A percentile compares a stretch with the other conserved stretches of the same genome.
Evolutionary conservation across 768 basidiomycete genomes (phyloP).

Genomic region (Lyophyllum atratum): DNA sequence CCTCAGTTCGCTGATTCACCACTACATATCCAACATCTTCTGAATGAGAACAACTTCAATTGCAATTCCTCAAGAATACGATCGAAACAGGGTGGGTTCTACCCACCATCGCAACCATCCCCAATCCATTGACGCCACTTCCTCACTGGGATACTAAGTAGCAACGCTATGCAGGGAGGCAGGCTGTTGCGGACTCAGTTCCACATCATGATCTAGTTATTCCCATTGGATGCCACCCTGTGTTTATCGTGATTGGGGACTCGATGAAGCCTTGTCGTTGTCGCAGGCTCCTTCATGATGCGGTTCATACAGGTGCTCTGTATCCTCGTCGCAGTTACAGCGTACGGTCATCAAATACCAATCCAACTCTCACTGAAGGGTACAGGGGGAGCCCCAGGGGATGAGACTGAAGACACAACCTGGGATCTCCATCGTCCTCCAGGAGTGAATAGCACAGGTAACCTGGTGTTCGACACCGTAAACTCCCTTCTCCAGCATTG

Average conservation of each 20-base stretch:
- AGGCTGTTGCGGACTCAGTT: no score
- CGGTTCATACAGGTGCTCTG: background rate
- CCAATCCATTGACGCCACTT: no score
- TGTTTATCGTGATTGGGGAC: background rate
- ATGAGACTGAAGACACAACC: conserved; percentile 9
- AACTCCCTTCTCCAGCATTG: conserved; percentile 37
- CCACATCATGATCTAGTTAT: background rate
- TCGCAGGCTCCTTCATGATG: background rate
- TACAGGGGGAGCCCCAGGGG: background rate
- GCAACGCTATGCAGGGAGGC: no score
- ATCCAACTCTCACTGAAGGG: background rate
- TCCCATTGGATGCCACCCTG: background rate
- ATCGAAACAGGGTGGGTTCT: no score
- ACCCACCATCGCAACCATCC: no score
- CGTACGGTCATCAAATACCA: conserved; percentile 6
- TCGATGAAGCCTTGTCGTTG: background rate
- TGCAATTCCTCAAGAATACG: no score
- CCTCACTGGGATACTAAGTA: no score
- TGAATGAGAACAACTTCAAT: no score
- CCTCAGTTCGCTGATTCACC: no score
- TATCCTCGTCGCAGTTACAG: background rate
- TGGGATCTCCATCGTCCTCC: conserved; percentile 5
- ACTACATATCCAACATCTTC: no score
- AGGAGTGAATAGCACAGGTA: conserved; percentile 20
- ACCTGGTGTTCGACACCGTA: conserved; percentile 36